Evolutionary conservation across 345 rosid genomes (phyloP).

Genomic region (Syzygium grande): DNA sequence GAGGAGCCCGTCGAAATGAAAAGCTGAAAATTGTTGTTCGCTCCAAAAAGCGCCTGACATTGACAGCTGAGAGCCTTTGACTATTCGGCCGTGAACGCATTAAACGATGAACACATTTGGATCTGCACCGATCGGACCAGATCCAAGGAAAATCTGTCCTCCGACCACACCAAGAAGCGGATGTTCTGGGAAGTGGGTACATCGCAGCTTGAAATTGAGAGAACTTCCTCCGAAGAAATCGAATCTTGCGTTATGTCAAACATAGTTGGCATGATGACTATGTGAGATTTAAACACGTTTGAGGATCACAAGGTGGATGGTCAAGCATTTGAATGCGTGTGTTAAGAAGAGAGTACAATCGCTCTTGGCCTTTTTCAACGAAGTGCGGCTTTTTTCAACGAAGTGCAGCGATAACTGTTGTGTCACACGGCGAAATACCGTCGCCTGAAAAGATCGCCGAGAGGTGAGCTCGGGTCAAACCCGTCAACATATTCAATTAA

Average conservation of each 20-base stretch:
- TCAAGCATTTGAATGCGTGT: neutral
- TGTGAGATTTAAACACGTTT: neutral
- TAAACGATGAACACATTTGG: neutral
- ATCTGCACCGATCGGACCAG: neutral
- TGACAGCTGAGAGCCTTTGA: neutral
- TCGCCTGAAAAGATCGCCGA: accelerated
- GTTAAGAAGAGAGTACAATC: neutral
- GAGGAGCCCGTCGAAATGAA: neutral
- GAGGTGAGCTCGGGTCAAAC: too few species aligned
- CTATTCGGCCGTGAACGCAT: neutral
- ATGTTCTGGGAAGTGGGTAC: neutral
- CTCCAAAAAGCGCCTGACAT: neutral
- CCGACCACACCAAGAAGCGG: neutral
- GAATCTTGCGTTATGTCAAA: neutral
- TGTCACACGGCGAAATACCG: too few species aligned
- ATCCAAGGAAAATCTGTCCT: neutral
- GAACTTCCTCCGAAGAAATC: neutral
- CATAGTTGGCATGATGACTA: neutral
- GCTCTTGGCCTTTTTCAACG: neutral
- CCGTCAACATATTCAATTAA: too few species aligned
- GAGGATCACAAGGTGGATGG: neutral
- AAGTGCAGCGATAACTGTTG: too few species aligned
- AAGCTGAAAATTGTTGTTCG: neutral
- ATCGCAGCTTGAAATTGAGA: neutral
- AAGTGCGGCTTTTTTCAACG: too few species aligned